Percentiles rank a stretch among this genome's conserved stretches.
Evolutionary conservation across 352 stramenopile genomes (phyloP).

Genomic region (Paralagenidium karlingii): DNA sequence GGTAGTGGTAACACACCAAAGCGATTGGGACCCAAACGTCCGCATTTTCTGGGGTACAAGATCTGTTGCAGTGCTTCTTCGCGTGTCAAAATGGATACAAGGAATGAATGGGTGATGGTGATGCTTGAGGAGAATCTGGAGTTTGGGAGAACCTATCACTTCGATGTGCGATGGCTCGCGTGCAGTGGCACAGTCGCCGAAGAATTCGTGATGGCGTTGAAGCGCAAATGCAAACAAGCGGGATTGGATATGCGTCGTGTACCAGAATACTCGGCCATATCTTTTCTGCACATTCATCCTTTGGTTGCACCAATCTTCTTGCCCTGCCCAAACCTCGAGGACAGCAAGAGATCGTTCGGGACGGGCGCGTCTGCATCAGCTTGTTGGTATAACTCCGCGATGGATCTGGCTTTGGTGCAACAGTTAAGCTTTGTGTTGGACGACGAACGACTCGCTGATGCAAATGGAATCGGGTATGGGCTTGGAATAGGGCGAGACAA

Average conservation of each 20-base stretch:
- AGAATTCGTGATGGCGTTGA: slow-evolving; percentile 53
- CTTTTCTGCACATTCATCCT: slow-evolving; percentile 61
- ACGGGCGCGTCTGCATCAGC: no score
- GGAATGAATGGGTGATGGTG: slow-evolving; percentile 66
- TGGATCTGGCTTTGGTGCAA: slow-evolving; percentile 19
- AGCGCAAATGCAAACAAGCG: slow-evolving; percentile 50
- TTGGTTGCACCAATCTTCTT: slow-evolving; percentile 54
- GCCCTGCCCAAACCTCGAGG: slow-evolving; percentile 9
- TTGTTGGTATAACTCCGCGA: background rate
- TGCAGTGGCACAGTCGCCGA: slow-evolving; percentile 62
- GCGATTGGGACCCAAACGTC: no score
- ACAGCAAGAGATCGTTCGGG: slow-evolving; percentile 8
- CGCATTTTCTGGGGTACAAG: slow-evolving; percentile 38
- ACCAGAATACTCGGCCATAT: slow-evolving; percentile 61
- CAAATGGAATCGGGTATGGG: slow-evolving; percentile 47
- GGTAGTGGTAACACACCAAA: no score
- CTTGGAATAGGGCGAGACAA: slow-evolving; percentile 41
- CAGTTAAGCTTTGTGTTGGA: slow-evolving; percentile 49
- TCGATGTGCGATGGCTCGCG: slow-evolving; percentile 69
- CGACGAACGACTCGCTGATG: slow-evolving; percentile 51
- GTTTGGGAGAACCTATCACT: slow-evolving; percentile 39
- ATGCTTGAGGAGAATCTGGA: slow-evolving; percentile 47
- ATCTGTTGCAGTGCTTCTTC: slow-evolving; percentile 17
- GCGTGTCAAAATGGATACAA: slow-evolving; percentile 25
- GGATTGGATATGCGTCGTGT: slow-evolving; percentile 52